Conservation (phyloP, 768 basidiomycete species). For the Rhizopogon rudus region DNA sequence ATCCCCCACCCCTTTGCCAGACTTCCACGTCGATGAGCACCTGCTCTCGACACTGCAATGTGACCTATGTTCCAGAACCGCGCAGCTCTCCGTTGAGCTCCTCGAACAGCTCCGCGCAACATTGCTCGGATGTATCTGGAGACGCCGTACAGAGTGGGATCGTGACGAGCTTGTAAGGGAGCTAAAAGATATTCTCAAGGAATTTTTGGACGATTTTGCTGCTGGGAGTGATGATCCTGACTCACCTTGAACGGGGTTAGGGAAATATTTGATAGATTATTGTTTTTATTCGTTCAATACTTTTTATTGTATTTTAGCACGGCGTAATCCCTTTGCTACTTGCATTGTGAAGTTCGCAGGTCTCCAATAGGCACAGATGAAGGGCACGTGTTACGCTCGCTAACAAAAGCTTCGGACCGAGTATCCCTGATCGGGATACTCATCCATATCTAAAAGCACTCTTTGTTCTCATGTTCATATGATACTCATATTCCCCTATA, state of each 20-base stretch:
- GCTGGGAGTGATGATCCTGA: conserved; percentile 12
- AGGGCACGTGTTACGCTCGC: no score
- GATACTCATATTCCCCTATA: no score
- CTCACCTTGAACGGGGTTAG: conserved; percentile 5
- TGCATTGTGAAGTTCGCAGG: no score
- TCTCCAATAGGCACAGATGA: no score
- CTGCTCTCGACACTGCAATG: conserved; percentile 44
- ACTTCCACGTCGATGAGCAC: conserved; percentile 61
- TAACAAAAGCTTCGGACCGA: no score
- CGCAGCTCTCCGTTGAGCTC: conserved; percentile 71
- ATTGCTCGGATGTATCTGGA: conserved; percentile 79
- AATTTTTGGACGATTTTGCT: conserved; percentile 63
- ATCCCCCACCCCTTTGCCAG: conserved; percentile 67
- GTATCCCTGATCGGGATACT: no score
- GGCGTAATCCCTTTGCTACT: background rate
- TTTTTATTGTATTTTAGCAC: conserved; percentile 16
- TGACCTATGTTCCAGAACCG: conserved; percentile 51
- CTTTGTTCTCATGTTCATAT: no score
- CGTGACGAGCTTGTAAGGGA: conserved; percentile 60
- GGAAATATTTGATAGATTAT: conserved; percentile 7
- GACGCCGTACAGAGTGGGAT: conserved; percentile 79
- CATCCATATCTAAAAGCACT: no score
- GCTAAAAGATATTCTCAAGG: conserved; percentile 35
- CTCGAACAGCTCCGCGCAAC: conserved; percentile 91
- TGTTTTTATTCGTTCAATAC: conserved; percentile 6